Evolutionary conservation across 108 stramenopile species (phyloP).

Genomic region (Tribonema minus): DNA sequence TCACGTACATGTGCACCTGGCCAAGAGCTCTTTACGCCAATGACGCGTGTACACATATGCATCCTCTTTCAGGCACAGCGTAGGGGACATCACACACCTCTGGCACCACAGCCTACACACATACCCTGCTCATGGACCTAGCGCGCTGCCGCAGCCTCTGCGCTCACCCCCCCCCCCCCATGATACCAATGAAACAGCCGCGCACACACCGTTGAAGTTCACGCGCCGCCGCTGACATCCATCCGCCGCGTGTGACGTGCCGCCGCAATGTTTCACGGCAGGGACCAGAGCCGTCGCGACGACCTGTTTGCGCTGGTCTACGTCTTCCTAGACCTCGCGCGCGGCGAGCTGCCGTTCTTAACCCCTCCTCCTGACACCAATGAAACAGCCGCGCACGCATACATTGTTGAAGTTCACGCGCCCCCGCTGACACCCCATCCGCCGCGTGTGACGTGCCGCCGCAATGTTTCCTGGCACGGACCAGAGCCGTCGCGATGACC

Average conservation of each 20-base stretch:
- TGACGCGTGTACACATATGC: too few species aligned
- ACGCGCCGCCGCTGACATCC: too few species aligned
- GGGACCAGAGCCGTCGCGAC: conserved; percentile 49
- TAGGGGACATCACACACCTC: too few species aligned
- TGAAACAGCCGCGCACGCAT: neutral
- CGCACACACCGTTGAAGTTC: too few species aligned
- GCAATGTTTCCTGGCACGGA: too few species aligned
- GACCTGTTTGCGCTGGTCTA: conserved; percentile 46
- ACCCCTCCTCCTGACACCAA: neutral
- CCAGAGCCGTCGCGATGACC: neutral
- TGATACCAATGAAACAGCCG: neutral
- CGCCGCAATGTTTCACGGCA: too few species aligned
- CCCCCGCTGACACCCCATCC: neutral
- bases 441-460: too few species aligned
- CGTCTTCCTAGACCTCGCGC: conserved; percentile 45
- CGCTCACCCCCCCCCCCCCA: conserved; percentile 42
- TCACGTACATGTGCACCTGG: neutral
- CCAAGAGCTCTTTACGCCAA: too few species aligned
- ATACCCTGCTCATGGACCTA: conserved; percentile 47
- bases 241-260: too few species aligned
- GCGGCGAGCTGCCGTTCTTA: conserved; percentile 47
- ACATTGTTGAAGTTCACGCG: neutral
- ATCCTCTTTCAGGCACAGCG: too few species aligned
- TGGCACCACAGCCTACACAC: too few species aligned
- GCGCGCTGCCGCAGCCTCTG: conserved; percentile 40